phyloP scores from a whole-genome alignment of 495 filamentous ascomycete species.

The Hyaloscypha bicolor region DNA sequence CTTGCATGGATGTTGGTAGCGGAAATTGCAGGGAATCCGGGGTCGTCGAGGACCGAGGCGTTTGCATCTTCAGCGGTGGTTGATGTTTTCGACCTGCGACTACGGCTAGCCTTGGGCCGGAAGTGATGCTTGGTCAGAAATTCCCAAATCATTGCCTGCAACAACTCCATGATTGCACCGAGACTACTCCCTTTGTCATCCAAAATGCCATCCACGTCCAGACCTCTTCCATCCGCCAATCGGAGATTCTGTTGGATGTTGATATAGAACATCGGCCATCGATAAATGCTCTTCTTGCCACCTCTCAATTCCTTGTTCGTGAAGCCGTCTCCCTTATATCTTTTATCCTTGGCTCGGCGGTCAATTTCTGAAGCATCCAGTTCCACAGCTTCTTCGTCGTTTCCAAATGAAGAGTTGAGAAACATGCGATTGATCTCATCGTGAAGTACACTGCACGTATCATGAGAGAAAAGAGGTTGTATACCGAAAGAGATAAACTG shows the following conservation, averaged over 20 bases:
- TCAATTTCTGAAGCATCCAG: conserved; percentile 40
- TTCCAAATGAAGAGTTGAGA: conserved; percentile 75
- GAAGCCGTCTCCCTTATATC: conserved; percentile 50
- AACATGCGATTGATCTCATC: conserved; percentile 81
- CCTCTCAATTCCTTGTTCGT: conserved; percentile 59
- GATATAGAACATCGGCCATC: conserved; percentile 91
- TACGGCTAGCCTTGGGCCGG: conserved; percentile 21
- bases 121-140: conserved; percentile 72
- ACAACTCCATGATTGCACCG: conserved; percentile 54
- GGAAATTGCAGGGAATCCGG: too few relatives aligned
- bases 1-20: background rate
- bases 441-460: conserved; percentile 67
- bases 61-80: background rate
- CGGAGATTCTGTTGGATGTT: conserved; percentile 53
- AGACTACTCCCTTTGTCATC: conserved; percentile 43
- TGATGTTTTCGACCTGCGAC: background rate
- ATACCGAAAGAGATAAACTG: conserved; percentile 83
- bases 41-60: too few relatives aligned
- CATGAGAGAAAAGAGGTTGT: conserved; percentile 54
- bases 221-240: conserved; percentile 14
- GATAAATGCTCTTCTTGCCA: conserved; percentile 67
- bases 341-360: conserved; percentile 40
- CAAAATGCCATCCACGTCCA: conserved; percentile 34
- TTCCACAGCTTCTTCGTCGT: conserved; percentile 48
- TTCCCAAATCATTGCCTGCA: conserved; percentile 63